Evolutionary conservation across 768 basidiomycete genomes (phyloP).

Genomic region (Boletus tomentosulus): DNA sequence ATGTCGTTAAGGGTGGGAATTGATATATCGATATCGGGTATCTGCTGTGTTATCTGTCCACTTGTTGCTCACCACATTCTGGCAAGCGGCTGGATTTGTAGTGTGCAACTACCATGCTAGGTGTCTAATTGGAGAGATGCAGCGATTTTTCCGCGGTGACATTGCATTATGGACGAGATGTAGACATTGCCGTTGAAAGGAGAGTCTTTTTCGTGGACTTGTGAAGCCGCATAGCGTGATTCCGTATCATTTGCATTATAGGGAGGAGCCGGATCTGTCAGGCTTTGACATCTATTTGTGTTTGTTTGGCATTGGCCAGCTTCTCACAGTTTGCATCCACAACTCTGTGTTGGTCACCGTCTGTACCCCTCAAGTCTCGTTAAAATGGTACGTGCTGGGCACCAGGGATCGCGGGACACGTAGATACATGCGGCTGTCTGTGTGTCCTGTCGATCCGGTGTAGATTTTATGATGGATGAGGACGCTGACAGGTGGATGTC

Average conservation of each 20-base stretch:
- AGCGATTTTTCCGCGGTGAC: too few species aligned
- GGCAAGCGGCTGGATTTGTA: too few species aligned
- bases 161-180: too few species aligned
- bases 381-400: slow-evolving; percentile 37
- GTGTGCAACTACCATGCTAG: too few species aligned
- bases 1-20: background rate
- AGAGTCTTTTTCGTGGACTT: too few species aligned
- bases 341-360: slow-evolving; percentile 7
- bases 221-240: too few species aligned
- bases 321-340: slow-evolving; percentile 5
- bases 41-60: background rate
- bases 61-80: too few species aligned
- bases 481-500: slow-evolving; percentile 47
- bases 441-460: slow-evolving; percentile 1
- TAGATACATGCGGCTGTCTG: background rate
- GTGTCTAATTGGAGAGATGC: too few species aligned
- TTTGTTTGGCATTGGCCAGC: slow-evolving; percentile 12
- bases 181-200: too few species aligned
- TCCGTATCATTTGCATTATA: too few species aligned
- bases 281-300: slow-evolving; percentile 9
- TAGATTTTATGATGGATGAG: slow-evolving; percentile 43
- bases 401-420: background rate
- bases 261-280: too few species aligned
- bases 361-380: slow-evolving; percentile 26
- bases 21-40: background rate